Evolutionary conservation across 345 rosid genomes (phyloP).

Genomic region (Salix viminalis): DNA sequence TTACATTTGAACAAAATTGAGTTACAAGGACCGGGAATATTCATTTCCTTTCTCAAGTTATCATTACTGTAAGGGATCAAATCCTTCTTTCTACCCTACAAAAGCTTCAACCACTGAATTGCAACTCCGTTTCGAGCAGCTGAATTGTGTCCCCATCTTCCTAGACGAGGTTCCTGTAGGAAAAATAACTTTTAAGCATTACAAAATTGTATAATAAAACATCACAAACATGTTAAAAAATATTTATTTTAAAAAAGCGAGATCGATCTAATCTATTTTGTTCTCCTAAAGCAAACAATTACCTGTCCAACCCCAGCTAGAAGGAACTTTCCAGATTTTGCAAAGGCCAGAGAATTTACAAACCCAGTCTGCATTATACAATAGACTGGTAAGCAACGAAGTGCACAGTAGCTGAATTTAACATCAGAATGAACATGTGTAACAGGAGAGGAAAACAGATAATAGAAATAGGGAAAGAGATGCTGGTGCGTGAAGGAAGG

Average conservation of each 20-base stretch:
- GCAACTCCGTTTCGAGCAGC: slow-evolving; percentile 72
- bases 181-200: slow-evolving; percentile 3
- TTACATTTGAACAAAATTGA: slow-evolving; percentile 5
- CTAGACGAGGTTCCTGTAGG: slow-evolving; percentile 83
- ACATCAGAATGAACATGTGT: not conserved
- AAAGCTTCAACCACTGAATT: slow-evolving; percentile 58
- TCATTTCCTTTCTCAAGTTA: slow-evolving; percentile 2
- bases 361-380: slow-evolving; percentile 64
- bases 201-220: not conserved
- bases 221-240: not conserved
- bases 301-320: slow-evolving; percentile 94
- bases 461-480: not conserved
- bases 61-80: slow-evolving; percentile 17
- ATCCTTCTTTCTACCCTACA: slow-evolving; percentile 22
- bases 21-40: slow-evolving; percentile 4
- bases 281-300: not conserved
- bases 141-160: slow-evolving; percentile 73
- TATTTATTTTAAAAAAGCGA: not conserved
- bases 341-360: slow-evolving; percentile 86
- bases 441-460: not conserved
- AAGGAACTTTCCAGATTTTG: slow-evolving; percentile 81
- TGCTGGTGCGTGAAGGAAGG: not conserved
- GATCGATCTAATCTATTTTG: not conserved
- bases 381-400: slow-evolving; percentile 2
- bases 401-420: not conserved